Conservation (phyloP, 768 basidiomycete genomes). For the Phaffia australis region DNA sequence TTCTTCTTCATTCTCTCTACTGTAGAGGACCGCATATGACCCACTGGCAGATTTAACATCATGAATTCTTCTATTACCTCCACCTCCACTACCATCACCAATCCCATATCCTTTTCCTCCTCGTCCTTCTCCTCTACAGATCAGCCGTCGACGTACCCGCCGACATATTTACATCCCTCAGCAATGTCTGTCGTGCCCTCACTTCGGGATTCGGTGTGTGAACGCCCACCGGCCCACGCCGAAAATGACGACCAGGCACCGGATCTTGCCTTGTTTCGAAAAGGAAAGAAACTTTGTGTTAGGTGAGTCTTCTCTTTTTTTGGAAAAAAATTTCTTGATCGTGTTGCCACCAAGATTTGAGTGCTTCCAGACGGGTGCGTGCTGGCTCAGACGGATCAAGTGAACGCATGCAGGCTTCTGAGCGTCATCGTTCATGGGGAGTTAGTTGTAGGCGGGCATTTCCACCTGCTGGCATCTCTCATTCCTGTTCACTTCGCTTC, state of each 20-base stretch:
- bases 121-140: background rate
- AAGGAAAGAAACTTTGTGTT: slow-evolving; percentile 24
- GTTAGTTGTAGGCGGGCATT: too few relatives aligned
- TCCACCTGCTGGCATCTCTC: too few relatives aligned
- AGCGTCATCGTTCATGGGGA: too few relatives aligned
- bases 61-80: too few relatives aligned
- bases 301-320: slow-evolving; percentile 7
- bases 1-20: too few relatives aligned
- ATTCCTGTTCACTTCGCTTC: too few relatives aligned
- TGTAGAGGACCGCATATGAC: too few relatives aligned
- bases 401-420: too few relatives aligned
- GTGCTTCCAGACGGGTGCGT: too few relatives aligned
- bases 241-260: slow-evolving; percentile 10
- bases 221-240: slow-evolving; percentile 22
- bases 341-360: background rate
- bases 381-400: too few relatives aligned
- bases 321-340: background rate
- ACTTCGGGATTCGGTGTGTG: slow-evolving; percentile 24
- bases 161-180: background rate
- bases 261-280: slow-evolving; percentile 22
- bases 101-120: background rate
- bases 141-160: background rate
- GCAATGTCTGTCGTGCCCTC: slow-evolving; percentile 5
- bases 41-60: too few relatives aligned
- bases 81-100: background rate